Conservation (phyloP, 495 filamentous ascomycete species). For the Annulohypoxylon stygium region DNA sequence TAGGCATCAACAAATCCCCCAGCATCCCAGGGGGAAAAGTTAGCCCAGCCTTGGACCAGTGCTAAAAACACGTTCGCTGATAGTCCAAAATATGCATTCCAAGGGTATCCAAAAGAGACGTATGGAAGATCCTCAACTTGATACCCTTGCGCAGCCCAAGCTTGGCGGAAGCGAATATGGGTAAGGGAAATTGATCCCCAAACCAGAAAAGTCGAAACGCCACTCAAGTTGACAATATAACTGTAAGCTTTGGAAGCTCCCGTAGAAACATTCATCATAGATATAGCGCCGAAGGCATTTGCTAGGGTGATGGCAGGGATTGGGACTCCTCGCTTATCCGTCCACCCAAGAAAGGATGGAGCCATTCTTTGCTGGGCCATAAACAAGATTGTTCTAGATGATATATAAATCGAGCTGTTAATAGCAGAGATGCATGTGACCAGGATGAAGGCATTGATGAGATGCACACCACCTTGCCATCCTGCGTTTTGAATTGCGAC, state of each 20-base stretch:
- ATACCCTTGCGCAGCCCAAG: slow-evolving; percentile 69
- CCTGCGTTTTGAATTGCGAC: slow-evolving; percentile 71
- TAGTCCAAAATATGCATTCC: slow-evolving; percentile 72
- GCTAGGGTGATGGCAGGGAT: slow-evolving; percentile 72
- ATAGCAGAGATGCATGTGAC: slow-evolving; percentile 76
- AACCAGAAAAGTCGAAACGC: slow-evolving; percentile 75
- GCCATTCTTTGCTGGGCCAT: slow-evolving; percentile 76
- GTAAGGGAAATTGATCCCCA: slow-evolving; percentile 75
- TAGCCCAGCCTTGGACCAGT: slow-evolving; percentile 72
- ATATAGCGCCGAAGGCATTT: slow-evolving; percentile 74
- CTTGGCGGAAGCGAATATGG: slow-evolving; percentile 75
- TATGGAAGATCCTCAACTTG: slow-evolving; percentile 67
- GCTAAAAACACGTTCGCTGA: slow-evolving; percentile 72
- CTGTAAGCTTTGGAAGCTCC: slow-evolving; percentile 69
- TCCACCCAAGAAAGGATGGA: slow-evolving; percentile 72
- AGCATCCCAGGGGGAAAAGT: slow-evolving; percentile 68
- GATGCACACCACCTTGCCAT: slow-evolving; percentile 66
- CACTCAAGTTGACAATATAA: slow-evolving; percentile 63
- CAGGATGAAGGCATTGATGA: slow-evolving; percentile 80
- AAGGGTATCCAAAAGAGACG: slow-evolving; percentile 70
- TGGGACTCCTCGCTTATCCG: slow-evolving; percentile 74
- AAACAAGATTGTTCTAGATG: slow-evolving; percentile 73
- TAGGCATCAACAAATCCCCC: slow-evolving; percentile 76
- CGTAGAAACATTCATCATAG: slow-evolving; percentile 72
- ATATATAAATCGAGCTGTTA: slow-evolving; percentile 77